Evolutionary conservation across 2,329 filamentous ascomycete genomes (phyloP).

Genomic region (Cordyceps cateniannulata): DNA sequence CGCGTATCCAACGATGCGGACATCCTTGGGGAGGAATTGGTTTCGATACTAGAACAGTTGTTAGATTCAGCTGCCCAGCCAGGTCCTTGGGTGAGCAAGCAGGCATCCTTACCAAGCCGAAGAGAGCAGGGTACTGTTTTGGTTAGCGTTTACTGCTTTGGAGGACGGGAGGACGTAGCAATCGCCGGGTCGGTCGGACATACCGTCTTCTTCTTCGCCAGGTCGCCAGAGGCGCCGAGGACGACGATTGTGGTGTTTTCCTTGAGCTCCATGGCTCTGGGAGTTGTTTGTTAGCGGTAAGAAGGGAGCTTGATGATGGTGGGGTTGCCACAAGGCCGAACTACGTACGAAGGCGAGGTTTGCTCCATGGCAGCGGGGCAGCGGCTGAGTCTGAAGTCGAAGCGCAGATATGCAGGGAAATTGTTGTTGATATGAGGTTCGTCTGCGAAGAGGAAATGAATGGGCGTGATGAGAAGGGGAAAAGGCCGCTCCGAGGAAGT

Average conservation of each 20-base stretch:
- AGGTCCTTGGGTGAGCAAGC: neutral
- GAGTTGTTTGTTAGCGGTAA: constrained; percentile 36
- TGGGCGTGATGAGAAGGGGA: neutral
- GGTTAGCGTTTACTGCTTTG: constrained; percentile 22
- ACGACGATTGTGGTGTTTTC: constrained; percentile 97
- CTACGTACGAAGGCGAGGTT: constrained; percentile 24
- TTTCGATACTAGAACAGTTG: constrained; percentile 73
- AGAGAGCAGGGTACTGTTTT: constrained; percentile 83
- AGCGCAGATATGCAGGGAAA: neutral
- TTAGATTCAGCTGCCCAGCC: neutral
- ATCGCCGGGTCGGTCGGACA: constrained; percentile 24
- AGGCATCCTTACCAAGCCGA: constrained; percentile 74
- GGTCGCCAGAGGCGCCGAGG: constrained; percentile 91
- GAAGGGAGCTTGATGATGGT: constrained; percentile 14
- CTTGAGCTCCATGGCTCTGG: constrained; percentile 87
- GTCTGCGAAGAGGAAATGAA: neutral
- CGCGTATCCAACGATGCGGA: constrained; percentile 97
- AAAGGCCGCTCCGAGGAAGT: neutral
- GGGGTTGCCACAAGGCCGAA: constrained; percentile 11
- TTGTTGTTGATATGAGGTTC: neutral
- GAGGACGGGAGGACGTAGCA: neutral
- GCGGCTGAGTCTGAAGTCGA: constrained; percentile 4
- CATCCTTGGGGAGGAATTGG: constrained; percentile 95
- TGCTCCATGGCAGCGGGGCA: constrained; percentile 16
- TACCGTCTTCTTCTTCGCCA: constrained; percentile 99